Base-by-base conservation (phyloP, 1,284 basidiomycete species). In the Moesziomyces globuligerus region DNA sequence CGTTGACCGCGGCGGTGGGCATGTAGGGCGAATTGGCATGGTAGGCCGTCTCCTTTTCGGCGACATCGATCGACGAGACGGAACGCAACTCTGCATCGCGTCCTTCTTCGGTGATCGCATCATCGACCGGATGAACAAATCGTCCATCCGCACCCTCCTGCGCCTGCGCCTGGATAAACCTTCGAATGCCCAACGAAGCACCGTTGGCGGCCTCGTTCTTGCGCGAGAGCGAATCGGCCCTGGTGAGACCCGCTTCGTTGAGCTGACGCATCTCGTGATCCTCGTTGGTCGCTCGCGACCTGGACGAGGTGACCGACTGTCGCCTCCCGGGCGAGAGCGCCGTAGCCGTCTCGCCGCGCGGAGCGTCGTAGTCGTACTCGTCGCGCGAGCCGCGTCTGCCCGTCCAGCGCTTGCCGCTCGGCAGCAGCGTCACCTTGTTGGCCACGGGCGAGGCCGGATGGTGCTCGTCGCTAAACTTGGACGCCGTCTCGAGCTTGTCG, bases 181-280 rank as follows among this genome's bases (percentile, higher is more conserved):
- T 18, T n/a, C 71, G 43, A 21, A 73, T 70, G 9, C 69, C 69
- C 18, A 64, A n/a, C 38, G 69, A 67, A 11, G n/a, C n/a, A n/a
- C 44, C 25, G 54, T 52, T 56, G 41, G 38, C 44, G 17, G 9
- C 17, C 9, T 23, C 26, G 2, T 34, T 36, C 36, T 50, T 32
- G 17, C 55, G 25, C 4, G 52, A 51, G 17, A 43, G 15, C 17
- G 47, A 48, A 21, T 51, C 57, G 23, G 23, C 43, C 1, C 54
- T 21, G 1, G 58, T 43, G 9, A 62, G 40, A 10, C 32, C 21
- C 1, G 45, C 45, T 15, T 54, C 66, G 26, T 49, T 28, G 17
- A 74, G 41, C 43, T 74, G 60, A 20, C 47, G 49, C 72, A 74
- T 72, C 65, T 74, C 72, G 36, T 57, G 52, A 43, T 74, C 68